Evolutionary conservation across 108 stramenopile species (phyloP), one percentile per base, ranked within the genome.

Genomic region (Cyclotella cryptica): DNA sequence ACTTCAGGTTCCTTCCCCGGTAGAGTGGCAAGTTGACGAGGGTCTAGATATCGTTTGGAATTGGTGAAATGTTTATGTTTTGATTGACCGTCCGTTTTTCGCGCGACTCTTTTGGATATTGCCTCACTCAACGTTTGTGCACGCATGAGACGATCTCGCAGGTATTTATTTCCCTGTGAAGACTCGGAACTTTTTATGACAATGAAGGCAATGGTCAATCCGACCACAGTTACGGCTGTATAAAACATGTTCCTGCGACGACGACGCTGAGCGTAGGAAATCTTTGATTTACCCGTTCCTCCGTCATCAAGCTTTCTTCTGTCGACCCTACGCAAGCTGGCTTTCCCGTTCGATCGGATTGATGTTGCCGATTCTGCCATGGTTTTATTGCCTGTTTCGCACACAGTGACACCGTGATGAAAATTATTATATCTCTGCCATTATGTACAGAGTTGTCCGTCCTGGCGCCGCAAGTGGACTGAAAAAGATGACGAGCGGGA

Each of bases 31-130:
- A 81, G 74, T 29, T 81, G 81, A 29, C 81, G 74, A 12, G 81
- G 81, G 67, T 81, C 81, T 30, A 71, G 57, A 49, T 81, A 81
- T n/a, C 81, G 71, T 30, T 68, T 75, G 21, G 45, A 66, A 26
- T 59, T 52, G 9, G 47, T 80, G 18, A 26, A 58, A 10, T 35
- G 47, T 18, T 46, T 47, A 45, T 17, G 49, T 44, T 30, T 43
- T 30, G 41, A 41, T 13, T 40, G 39, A 6, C 10, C 43, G 45
- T 58, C 35, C 27, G 15, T 28, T 11, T 61, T 49, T 8, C 12
- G 22, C 4, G 12, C 15, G 12, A 62, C 53, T 43, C 17, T 8
- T 24, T 49, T 19, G 47, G 66, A 66, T 2, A 46, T 45, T 10
- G 72, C 79, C 67, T 67, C 59, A 55, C 65, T 69, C 52, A 80